phyloP scores from a whole-genome alignment of 202 grass and related monocot species.

The Zizania palustris region DNA sequence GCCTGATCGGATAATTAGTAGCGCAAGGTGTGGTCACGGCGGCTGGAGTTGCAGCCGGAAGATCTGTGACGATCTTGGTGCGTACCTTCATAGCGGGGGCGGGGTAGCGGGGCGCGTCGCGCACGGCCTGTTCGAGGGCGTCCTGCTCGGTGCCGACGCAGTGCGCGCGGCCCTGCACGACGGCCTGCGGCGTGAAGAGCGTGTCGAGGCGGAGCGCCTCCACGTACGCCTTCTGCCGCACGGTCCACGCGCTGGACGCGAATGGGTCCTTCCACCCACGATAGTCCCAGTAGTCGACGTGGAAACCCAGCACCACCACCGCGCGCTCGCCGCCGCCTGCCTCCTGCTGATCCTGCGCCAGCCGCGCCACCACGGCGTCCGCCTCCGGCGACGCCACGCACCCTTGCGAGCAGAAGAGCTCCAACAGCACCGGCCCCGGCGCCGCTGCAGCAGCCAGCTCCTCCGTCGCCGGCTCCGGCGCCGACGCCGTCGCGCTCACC shows the following conservation, averaged over 20 bases:
- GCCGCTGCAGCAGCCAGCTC: not conserved
- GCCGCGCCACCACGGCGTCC: too few relatives aligned
- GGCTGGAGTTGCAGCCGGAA: too few relatives aligned
- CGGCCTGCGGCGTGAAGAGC: constrained; percentile 88
- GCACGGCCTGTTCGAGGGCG: constrained; percentile 51
- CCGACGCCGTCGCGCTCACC: constrained; percentile 45
- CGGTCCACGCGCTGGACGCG: constrained; percentile 80
- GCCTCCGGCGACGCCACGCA: constrained; percentile 75
- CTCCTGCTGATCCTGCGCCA: too few relatives aligned
- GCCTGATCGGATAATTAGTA: not conserved
- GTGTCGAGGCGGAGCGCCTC: constrained; percentile 88
- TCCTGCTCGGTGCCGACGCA: constrained; percentile 84
- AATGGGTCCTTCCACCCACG: constrained; percentile 87
- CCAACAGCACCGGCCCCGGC: constrained; percentile 77
- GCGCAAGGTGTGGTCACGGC: too few relatives aligned
- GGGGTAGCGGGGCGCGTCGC: constrained; percentile 59
- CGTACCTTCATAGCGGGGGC: constrained; percentile 84
- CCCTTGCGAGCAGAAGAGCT: constrained; percentile 91
- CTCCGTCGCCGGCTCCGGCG: constrained; percentile 40
- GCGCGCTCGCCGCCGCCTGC: constrained; percentile 29
- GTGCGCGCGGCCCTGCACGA: constrained; percentile 74
- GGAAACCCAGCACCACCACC: constrained; percentile 79
- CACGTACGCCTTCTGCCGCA: constrained; percentile 91
- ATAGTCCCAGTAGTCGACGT: constrained; percentile 97
- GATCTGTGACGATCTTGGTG: too few relatives aligned